Evolutionary conservation across 495 filamentous ascomycete genomes (phyloP).

Genomic region (Lepidopterella palustris): DNA sequence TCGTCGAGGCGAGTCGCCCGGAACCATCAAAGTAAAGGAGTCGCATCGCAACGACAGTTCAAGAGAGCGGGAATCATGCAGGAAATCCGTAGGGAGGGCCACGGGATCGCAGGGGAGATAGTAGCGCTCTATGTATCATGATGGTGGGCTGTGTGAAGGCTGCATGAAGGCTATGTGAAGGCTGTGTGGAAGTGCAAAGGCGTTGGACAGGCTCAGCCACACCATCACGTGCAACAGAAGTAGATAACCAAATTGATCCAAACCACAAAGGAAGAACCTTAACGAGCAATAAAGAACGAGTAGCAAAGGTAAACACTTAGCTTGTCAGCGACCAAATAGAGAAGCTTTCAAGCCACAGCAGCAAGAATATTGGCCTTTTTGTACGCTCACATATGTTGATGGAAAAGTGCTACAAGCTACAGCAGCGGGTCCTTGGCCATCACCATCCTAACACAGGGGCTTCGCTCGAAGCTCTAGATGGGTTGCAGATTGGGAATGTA

Average conservation of each 20-base stretch:
- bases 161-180: background rate
- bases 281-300: background rate
- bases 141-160: background rate
- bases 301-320: conserved; percentile 1
- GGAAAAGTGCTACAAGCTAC: conserved; percentile 14
- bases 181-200: background rate
- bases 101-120: background rate
- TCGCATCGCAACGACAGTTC: conserved; percentile 1
- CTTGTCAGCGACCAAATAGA: background rate
- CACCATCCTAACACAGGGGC: conserved; percentile 6
- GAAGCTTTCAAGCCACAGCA: background rate
- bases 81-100: background rate
- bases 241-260: conserved; percentile 6
- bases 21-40: conserved; percentile 3
- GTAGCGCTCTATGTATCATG: background rate
- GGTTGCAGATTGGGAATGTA: conserved; percentile 1
- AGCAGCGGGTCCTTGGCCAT: conserved; percentile 8
- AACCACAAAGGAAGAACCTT: background rate
- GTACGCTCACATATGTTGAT: conserved; percentile 5
- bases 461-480: conserved; percentile 1
- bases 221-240: conserved; percentile 5
- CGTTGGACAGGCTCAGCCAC: background rate
- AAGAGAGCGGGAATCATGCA: background rate
- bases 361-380: conserved; percentile 5
- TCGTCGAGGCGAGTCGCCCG: background rate